These are phyloP conservation scores for Cardamine occulta DNA, from an alignment of 345 rosid genomes.

Conservation along the genomic window DNA sequence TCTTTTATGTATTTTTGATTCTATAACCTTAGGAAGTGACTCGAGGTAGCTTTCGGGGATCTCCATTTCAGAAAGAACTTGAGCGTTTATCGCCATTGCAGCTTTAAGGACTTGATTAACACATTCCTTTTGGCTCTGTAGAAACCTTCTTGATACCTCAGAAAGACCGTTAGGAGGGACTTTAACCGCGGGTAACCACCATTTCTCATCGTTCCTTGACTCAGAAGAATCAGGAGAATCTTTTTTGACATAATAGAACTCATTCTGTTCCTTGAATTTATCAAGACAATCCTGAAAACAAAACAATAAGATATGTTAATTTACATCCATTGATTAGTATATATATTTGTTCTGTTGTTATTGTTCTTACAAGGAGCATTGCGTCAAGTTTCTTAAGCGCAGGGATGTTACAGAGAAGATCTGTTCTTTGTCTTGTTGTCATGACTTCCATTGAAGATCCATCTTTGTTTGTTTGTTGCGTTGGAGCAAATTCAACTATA, in stretches of 20 bases:
- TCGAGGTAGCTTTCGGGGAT: constrained; percentile 87
- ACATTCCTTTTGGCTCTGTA: constrained; percentile 80
- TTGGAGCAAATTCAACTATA: constrained; percentile 71
- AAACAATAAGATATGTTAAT: not conserved
- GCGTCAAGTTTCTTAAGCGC: constrained; percentile 92
- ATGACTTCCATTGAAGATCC: constrained; percentile 73
- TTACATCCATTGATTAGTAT: not conserved
- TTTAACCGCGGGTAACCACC: constrained; percentile 89
- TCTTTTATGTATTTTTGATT: constrained; percentile 5
- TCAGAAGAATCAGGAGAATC: constrained; percentile 66
- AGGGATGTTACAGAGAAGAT: constrained; percentile 92
- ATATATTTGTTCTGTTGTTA: not conserved
- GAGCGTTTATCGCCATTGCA: constrained; percentile 94
- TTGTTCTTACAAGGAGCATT: constrained; percentile 80
- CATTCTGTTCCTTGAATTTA: constrained; percentile 72
- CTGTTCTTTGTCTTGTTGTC: constrained; percentile 77
- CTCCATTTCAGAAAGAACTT: constrained; percentile 85
- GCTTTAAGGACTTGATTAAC: constrained; percentile 94
- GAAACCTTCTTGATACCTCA: constrained; percentile 64
- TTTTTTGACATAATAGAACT: constrained; percentile 67
- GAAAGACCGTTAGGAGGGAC: constrained; percentile 81
- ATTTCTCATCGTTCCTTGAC: constrained; percentile 74
- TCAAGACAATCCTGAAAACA: constrained; percentile 71
- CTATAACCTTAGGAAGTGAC: constrained; percentile 77
- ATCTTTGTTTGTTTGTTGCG: constrained; percentile 65